Evolutionary conservation across 163 green algal genomes (phyloP).

Genomic region (Volvox carteri): DNA sequence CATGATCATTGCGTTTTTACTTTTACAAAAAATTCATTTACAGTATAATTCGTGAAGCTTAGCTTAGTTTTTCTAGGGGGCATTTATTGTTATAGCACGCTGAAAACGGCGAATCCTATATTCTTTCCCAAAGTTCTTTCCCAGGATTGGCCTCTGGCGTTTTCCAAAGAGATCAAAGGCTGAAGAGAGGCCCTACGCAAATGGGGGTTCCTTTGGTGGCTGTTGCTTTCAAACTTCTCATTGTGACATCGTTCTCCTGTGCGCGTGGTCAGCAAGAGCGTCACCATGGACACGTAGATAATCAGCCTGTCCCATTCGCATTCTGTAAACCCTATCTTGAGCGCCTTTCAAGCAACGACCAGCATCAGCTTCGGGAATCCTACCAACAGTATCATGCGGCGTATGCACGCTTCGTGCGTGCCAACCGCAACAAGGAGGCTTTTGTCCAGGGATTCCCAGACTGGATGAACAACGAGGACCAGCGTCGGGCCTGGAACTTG

Average conservation of each 20-base stretch:
- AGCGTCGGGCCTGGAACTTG: constrained; percentile 15
- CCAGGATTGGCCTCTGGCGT: no score
- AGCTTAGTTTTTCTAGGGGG: no score
- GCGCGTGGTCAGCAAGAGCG: background rate
- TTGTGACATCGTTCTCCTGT: background rate
- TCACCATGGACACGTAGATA: background rate
- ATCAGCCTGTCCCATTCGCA: constrained; percentile 24
- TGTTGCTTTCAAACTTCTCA: background rate
- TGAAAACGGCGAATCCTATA: no score
- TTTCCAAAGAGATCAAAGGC: background rate
- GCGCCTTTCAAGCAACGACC: background rate
- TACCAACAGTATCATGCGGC: constrained; percentile 52
- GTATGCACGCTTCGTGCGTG: constrained; percentile 2
- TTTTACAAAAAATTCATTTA: no score
- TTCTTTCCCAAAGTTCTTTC: no score
- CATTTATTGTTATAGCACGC: no score
- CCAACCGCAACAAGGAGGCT: constrained; percentile 13
- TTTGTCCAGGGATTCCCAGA: background rate
- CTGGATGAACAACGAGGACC: constrained; percentile 6
- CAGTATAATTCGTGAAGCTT: no score
- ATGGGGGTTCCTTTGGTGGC: background rate
- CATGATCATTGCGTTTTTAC: no score
- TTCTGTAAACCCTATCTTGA: constrained; percentile 44
- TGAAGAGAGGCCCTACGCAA: background rate
- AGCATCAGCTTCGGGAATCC: constrained; percentile 47